phyloP scores from a whole-genome alignment of 2,329 filamentous ascomycete species.

The Aureobasidium sp. region DNA sequence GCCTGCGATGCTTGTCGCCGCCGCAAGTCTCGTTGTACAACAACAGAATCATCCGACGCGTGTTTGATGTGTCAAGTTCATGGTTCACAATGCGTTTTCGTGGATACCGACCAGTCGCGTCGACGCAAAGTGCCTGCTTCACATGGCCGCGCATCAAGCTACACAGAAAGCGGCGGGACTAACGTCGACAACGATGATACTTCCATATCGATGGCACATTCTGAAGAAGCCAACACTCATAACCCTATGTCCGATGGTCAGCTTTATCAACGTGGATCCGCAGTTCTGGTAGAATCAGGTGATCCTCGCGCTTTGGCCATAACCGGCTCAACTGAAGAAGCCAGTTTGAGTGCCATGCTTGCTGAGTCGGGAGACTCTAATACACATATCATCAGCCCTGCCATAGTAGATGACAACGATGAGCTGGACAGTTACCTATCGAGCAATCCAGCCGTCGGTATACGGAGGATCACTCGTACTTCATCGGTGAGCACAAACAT shows the following conservation, averaged over 20 bases:
- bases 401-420: not conserved
- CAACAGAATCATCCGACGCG: constrained; percentile 23
- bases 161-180: not conserved
- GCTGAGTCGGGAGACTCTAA: not conserved
- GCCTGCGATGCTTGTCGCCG: constrained; percentile 35
- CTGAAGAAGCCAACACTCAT: no score
- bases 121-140: not conserved
- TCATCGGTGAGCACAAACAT: not conserved
- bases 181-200: not conserved
- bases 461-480: not conserved
- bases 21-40: constrained; percentile 36
- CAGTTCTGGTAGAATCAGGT: not conserved
- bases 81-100: constrained; percentile 27
- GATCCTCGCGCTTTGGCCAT: not conserved
- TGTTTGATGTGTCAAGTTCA: constrained; percentile 34
- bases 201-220: not conserved
- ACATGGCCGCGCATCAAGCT: not conserved
- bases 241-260: not conserved
- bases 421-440: not conserved
- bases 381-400: constrained; percentile 1
- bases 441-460: not conserved
- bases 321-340: not conserved
- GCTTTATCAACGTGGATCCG: not conserved
- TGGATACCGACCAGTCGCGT: not conserved
- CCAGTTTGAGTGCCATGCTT: not conserved